Percentiles rank a stretch among this genome's conserved stretches.
Evolutionary conservation across 2,329 filamentous ascomycete species (phyloP).

Genomic region (Neopestalotiopsis sp.): DNA sequence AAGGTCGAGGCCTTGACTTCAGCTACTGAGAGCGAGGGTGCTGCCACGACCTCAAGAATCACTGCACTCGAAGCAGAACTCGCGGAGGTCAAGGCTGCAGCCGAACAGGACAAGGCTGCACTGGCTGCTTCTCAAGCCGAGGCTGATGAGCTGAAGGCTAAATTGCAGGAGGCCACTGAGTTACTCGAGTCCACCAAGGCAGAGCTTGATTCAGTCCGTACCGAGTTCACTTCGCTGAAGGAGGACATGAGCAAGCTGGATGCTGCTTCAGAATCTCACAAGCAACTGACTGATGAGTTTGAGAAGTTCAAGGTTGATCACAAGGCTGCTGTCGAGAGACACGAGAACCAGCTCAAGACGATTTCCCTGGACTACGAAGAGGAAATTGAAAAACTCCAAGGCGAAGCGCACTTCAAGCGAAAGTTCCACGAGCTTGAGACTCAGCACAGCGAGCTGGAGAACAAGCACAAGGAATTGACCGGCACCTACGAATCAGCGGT

Average conservation of each 20-base stretch:
- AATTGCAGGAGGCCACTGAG: conserved; percentile 35
- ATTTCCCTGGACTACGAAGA: conserved; percentile 67
- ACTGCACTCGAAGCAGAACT: conserved; percentile 59
- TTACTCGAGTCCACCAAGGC: conserved; percentile 43
- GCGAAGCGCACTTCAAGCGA: conserved; percentile 68
- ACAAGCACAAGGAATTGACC: conserved; percentile 34
- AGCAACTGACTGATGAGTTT: conserved; percentile 36
- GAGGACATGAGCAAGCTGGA: conserved; percentile 51
- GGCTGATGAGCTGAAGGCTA: conserved; percentile 44
- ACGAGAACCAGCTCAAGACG: conserved; percentile 63
- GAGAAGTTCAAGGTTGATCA: conserved; percentile 57
- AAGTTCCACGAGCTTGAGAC: conserved; percentile 66
- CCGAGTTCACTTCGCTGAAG: conserved; percentile 53
- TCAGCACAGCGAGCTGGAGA: conserved; percentile 56
- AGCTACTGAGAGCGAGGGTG: conserved; percentile 52
- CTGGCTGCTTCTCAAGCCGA: conserved; percentile 51
- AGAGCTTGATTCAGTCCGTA: conserved; percentile 53
- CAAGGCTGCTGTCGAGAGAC: conserved; percentile 48
- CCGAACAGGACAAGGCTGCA: conserved; percentile 55
- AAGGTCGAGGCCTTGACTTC: conserved; percentile 59
- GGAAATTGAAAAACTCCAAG: conserved; percentile 68
- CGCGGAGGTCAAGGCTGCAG: conserved; percentile 52
- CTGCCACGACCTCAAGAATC: conserved; percentile 51
- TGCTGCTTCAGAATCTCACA: conserved; percentile 47
- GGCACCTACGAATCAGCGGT: conserved; percentile 37